Conservation (phyloP, 805 yeast genomes). For the Dipodascopsis uninucleata region DNA sequence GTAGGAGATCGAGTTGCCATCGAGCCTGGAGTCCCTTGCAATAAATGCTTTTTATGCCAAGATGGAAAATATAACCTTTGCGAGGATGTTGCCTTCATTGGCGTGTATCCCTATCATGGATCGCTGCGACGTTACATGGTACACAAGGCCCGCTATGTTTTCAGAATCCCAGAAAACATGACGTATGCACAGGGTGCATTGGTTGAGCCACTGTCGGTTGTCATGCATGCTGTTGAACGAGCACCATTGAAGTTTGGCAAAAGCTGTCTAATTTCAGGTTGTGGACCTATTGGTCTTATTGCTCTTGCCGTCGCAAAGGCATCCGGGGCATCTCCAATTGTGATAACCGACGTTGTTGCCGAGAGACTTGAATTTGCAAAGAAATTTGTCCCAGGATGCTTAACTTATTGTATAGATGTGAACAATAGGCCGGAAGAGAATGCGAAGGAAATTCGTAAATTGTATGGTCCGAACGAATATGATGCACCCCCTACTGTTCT, state of each 20-base stretch:
- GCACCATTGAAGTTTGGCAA: constrained; percentile 43
- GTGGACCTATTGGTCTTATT: constrained; percentile 53
- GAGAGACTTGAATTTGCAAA: constrained; percentile 34
- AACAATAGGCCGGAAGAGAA: constrained; percentile 2
- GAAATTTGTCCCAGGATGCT: constrained; percentile 14
- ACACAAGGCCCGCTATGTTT: constrained; percentile 41
- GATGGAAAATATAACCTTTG: constrained; percentile 54
- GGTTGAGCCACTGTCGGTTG: constrained; percentile 56
- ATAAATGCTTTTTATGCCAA: constrained; percentile 48
- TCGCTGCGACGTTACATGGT: constrained; percentile 50
- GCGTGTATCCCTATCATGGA: constrained; percentile 56
- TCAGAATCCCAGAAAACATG: constrained; percentile 42
- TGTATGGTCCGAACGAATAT: constrained; percentile 9
- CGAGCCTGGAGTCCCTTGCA: constrained; percentile 60
- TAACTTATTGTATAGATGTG: constrained; percentile 7
- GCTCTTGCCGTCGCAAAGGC: constrained; percentile 65
- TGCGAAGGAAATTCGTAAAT: constrained; percentile 5
- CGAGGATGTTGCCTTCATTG: constrained; percentile 46
- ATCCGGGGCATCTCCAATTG: constrained; percentile 64
- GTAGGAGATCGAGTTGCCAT: constrained; percentile 70
- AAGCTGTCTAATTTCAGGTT: constrained; percentile 48
- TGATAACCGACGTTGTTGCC: constrained; percentile 57
- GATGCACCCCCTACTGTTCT: constrained; percentile 28
- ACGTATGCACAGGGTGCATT: constrained; percentile 49
- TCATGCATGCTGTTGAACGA: constrained; percentile 54